A percentile compares a stretch with the other conserved stretches of the same genome.
phyloP scores from a whole-genome alignment of 2,329 filamentous ascomycete genomes.

The Juglanconis oblonga region DNA sequence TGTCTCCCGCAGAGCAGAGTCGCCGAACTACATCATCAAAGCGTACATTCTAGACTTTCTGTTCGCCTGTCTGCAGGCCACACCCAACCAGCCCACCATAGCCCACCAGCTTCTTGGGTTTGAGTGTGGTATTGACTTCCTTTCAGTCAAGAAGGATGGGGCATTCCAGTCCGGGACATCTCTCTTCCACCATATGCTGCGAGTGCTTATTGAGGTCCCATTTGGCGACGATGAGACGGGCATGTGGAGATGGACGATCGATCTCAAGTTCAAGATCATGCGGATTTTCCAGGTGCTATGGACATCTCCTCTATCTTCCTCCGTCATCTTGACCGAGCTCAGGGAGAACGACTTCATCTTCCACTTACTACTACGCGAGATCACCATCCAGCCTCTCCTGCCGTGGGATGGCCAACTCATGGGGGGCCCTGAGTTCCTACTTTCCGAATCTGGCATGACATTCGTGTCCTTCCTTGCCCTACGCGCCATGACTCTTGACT shows the following conservation, averaged over 20 bases:
- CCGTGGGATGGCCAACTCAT: conserved; percentile 71
- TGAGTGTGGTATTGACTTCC: conserved; percentile 65
- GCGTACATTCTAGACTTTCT: conserved; percentile 83
- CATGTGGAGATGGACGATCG: conserved; percentile 66
- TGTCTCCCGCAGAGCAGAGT: conserved; percentile 64
- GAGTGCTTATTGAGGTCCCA: conserved; percentile 68
- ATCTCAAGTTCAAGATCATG: conserved; percentile 66
- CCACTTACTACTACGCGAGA: conserved; percentile 68
- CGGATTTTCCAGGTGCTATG: conserved; percentile 78
- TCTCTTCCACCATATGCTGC: conserved; percentile 78
- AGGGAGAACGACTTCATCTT: conserved; percentile 78
- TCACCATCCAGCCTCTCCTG: conserved; percentile 65
- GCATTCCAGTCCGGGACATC: conserved; percentile 71
- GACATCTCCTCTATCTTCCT: conserved; percentile 75
- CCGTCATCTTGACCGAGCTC: conserved; percentile 74
- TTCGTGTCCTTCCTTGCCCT: conserved; percentile 76
- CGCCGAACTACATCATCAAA: conserved; percentile 77
- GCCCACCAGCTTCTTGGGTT: conserved; percentile 92
- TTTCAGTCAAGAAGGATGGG: conserved; percentile 67
- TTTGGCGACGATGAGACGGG: conserved; percentile 55
- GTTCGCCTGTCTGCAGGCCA: conserved; percentile 72
- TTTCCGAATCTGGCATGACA: conserved; percentile 63
- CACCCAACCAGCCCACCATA: conserved; percentile 76
- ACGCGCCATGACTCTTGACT: conserved; percentile 77
- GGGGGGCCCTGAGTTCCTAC: conserved; percentile 62